These are phyloP conservation scores for Annulohypoxylon moriforme DNA, from an alignment of 495 filamentous ascomycete genomes.

Conservation along the genomic window DNA sequence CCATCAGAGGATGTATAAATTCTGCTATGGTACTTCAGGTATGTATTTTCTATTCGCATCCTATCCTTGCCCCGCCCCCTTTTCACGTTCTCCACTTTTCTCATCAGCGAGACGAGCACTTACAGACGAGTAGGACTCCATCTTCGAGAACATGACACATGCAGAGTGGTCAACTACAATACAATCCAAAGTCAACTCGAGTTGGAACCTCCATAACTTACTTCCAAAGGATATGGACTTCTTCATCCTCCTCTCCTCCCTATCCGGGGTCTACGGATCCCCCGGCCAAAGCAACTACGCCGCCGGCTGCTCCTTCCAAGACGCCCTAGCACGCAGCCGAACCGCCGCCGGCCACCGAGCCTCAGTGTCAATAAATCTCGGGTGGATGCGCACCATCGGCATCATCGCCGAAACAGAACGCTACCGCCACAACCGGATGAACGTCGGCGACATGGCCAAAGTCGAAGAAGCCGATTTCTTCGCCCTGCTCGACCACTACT, in stretches of 20 bases:
- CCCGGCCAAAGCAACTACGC: not conserved
- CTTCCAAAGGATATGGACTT: not conserved
- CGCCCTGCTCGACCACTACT: not conserved
- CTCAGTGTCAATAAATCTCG: not conserved
- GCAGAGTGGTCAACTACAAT: not conserved
- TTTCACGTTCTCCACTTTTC: not conserved
- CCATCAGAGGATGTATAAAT: slow-evolving; percentile 62
- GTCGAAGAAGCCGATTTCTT: not conserved
- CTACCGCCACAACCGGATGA: not conserved
- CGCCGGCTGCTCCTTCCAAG: not conserved
- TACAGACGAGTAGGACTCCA: not conserved
- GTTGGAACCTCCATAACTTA: not conserved
- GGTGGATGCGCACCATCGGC: not conserved
- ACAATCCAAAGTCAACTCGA: not conserved
- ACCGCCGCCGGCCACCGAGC: not conserved
- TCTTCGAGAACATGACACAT: not conserved
- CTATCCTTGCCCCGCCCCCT: not conserved
- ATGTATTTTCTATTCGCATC: not conserved
- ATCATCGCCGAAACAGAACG: not conserved
- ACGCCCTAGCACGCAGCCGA: not conserved
- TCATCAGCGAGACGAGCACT: not conserved
- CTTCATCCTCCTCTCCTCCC: not conserved
- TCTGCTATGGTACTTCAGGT: slow-evolving; percentile 58
- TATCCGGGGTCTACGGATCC: not conserved
- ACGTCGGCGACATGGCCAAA: not conserved